Evolutionary conservation across 2,329 filamentous ascomycete genomes (phyloP).

Genomic region (Dothistroma pini): DNA sequence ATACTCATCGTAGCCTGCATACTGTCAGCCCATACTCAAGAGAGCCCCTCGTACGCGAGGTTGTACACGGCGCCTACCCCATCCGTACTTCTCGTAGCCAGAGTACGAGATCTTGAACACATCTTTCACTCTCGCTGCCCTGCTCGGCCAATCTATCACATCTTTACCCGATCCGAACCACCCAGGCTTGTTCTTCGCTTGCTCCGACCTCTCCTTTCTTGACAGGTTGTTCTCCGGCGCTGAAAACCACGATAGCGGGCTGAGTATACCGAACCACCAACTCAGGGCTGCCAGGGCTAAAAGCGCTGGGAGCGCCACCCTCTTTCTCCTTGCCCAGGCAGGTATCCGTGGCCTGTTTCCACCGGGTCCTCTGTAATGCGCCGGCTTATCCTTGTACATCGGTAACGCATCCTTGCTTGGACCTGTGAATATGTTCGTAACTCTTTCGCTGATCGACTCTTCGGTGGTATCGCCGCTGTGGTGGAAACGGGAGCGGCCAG

Average conservation of each 20-base stretch:
- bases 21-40: constrained; percentile 9
- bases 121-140: constrained; percentile 78
- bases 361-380: constrained; percentile 58
- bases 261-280: constrained; percentile 67
- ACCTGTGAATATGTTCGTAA: constrained; percentile 62
- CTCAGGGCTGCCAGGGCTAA: constrained; percentile 54
- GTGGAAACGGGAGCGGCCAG: constrained; percentile 22
- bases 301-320: constrained; percentile 54
- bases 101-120: constrained; percentile 91
- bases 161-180: constrained; percentile 48
- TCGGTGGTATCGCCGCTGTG: constrained; percentile 27
- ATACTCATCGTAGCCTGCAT: constrained; percentile 70
- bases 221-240: constrained; percentile 7
- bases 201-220: neutral
- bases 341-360: constrained; percentile 45
- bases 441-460: constrained; percentile 54
- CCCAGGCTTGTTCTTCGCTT: constrained; percentile 38
- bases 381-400: constrained; percentile 99
- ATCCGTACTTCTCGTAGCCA: constrained; percentile 86
- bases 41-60: constrained; percentile 2
- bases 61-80: constrained; percentile 62
- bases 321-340: constrained; percentile 52
- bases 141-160: constrained; percentile 67
- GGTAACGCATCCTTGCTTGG: constrained; percentile 61
- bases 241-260: constrained; percentile 32